Conservation (phyloP, 129 eudicot genomes). For the Daucus carota region DH1_v3.0 NC_030386.2:5988501-5989000, state of each 20-base stretch:
- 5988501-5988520: constrained; percentile 39
- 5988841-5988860: constrained; percentile 52
- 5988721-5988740: background rate
- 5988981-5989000: background rate
- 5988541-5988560: constrained; percentile 56
- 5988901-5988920: constrained; percentile 69
- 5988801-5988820: background rate
- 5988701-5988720: background rate
- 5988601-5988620: background rate
- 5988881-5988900: constrained; percentile 57
- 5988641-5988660: background rate
- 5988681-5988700: background rate
- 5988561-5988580: constrained; percentile 72
- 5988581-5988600: constrained; percentile 81
- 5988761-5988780: background rate
- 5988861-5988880: constrained; percentile 35
- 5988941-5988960: constrained; percentile 92
- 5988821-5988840: constrained; percentile 30
- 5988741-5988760: background rate
- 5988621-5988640: background rate
- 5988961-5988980: constrained; percentile 55
- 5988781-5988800: background rate
- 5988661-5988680: background rate
- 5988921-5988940: constrained; percentile 80
- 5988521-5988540: constrained; percentile 43